Evolutionary conservation across 129 eudicot genomes (phyloP), one percentile per base, ranked within the genome.

Genomic region (Flaveria brownii): DNA sequence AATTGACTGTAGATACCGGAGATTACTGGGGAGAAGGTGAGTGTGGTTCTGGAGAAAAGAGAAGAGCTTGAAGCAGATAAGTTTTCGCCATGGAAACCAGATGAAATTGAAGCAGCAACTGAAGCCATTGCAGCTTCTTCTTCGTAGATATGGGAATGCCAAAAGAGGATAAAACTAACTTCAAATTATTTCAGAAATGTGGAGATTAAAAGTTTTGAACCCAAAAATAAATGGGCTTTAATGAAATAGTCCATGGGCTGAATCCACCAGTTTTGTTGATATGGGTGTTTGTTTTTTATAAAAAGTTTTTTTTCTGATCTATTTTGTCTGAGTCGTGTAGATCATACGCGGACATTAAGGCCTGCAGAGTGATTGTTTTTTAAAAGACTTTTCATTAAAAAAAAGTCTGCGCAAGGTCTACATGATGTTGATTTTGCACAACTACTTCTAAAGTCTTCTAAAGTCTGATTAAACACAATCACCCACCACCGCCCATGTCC

Each of bases 111-210:
- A 64, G 85, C 79, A 74, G 83, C 65, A 61, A 62, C 28, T 1
- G 70, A 76, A 57, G 88, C 86, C 96, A 88, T 87, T 65, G 71
- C 80, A 74, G 84, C 80, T 80, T 74, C 75, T 10, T 68, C 11
- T 42, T 45, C 9, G 20, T 67, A 69, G 47, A 60, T 60, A 62
- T 59, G 30, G 17, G 65, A 43, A 80, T 73, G 28, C 9, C 60
- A 30, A 60, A 30, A 67, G 71, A 33, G 80, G 84, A 74, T 80
- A 80, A 67, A 64, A 65, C 39, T n/a, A 22, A 22, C 16, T 78
- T 60, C 25, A 14, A 15, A 43, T 56, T 25, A 45, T 25, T 45
- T 70, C n/a, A 28, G 13, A 22, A 13, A 30, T 28, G 41, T 57
- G 55, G 50, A 64, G 67, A 30, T 65, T 67, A n/a, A 22, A 73